Base-by-base conservation (phyloP, 208 protist species). In the Tritrichomonas foetus region DNA sequence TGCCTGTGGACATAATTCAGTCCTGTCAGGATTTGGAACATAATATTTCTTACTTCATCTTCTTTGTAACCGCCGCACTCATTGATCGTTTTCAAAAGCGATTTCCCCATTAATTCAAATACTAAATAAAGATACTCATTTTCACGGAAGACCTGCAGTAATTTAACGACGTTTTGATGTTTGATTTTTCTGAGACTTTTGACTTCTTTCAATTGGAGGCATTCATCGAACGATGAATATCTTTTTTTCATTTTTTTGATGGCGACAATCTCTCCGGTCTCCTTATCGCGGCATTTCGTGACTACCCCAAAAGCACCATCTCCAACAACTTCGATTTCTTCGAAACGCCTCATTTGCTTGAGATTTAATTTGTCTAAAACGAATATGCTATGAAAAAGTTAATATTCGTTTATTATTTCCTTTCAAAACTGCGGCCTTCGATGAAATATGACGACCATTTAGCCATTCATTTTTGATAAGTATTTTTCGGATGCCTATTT, bases 191-290 rank as follows among this genome's bases (percentile, higher is more conserved):
- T 3, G 11, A 93, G 44, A 8, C n/a, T 49, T 72, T 69, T 64
- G 30, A 99, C 97, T 94, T 99, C 98, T 33, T 97, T 96, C 33
- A 99, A 96, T 93, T 97, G 96, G 41, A 99, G 94, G 95, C 98
- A 99, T 94, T 99, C 98, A n/a, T 99, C 97, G 98, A 98, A 99
- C 14, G 96, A 97, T 95, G 98, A 98, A 95, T 97, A 99, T 95
- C 98, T 98, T 95, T 98, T 97, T 95, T 99, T 99, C 98, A 99
- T 99, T 94, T 98, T 98, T 95, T 99, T 99, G 57, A 99, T 98
- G n/a, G 98, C 98, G 2, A 99, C 98, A 1, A 98, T 93, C 93
- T 99, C 97, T 14, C 96, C 96, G 0, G 95, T 98, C 50, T 97
- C 95, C 47, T 96, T 97, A 95, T 97, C 96, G 25, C 97, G 94